Conservation (phyloP, 2,329 filamentous ascomycete species). For the Bipolaris gigantea region DNA sequence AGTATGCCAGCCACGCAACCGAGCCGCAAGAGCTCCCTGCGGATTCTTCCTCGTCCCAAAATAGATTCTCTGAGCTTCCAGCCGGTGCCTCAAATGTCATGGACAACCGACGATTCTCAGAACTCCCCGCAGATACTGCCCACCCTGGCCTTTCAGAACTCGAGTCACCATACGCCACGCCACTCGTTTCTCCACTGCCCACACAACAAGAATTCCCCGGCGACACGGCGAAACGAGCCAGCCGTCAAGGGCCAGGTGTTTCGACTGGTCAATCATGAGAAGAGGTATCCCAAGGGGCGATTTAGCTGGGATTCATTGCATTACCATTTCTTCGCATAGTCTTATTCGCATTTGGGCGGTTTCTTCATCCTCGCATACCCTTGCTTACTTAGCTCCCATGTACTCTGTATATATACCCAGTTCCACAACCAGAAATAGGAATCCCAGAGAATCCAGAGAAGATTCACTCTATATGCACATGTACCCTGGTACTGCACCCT, state of each 20-base stretch:
- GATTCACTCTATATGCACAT: not conserved
- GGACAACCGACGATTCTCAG: slow-evolving; percentile 20
- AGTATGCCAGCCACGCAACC: slow-evolving; percentile 19
- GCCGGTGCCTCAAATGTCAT: slow-evolving; percentile 13
- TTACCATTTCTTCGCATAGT: not conserved
- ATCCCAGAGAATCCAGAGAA: not conserved
- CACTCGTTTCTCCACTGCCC: slow-evolving; percentile 20
- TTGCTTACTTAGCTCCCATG: not conserved
- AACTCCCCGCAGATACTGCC: slow-evolving; percentile 20
- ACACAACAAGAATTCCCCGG: slow-evolving; percentile 16
- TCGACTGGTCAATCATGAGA: slow-evolving; percentile 9
- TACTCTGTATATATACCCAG: not conserved
- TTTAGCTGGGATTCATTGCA: not conserved
- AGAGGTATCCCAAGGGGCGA: not conserved
- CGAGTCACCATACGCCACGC: slow-evolving; percentile 25
- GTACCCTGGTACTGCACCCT: too few relatives aligned
- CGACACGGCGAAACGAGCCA: slow-evolving; percentile 14
- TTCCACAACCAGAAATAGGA: not conserved
- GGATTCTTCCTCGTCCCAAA: slow-evolving; percentile 7
- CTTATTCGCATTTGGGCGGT: not conserved
- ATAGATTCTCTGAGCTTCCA: slow-evolving; percentile 31
- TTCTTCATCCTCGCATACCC: not conserved
- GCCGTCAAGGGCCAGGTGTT: slow-evolving; percentile 15
- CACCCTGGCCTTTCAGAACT: slow-evolving; percentile 16
- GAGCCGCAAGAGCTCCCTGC: slow-evolving; percentile 26